These are phyloP conservation scores for Atkinsonella texensis DNA, from an alignment of 2,329 filamentous ascomycete species.

Conservation along the genomic window DNA sequence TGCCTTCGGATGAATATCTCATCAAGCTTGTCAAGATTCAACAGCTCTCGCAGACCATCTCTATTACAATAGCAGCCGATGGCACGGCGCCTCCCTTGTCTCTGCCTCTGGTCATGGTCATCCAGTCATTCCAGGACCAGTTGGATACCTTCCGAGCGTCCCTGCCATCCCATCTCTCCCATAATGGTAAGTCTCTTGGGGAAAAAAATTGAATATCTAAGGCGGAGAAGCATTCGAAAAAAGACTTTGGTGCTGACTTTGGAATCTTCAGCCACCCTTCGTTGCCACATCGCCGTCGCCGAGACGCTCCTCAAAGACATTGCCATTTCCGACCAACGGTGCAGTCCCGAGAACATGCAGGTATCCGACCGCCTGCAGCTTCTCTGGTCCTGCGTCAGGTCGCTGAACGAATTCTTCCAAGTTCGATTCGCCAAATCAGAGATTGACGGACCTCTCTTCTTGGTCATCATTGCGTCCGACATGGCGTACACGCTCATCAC, in stretches of 20 bases:
- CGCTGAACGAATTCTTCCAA: conserved; percentile 28
- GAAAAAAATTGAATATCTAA: no score
- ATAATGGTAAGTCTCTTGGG: conserved; percentile 20
- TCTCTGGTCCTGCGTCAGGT: conserved; percentile 31
- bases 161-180: conserved; percentile 22
- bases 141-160: conserved; percentile 26
- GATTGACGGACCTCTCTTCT: conserved; percentile 26
- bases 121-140: conserved; percentile 32
- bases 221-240: no score
- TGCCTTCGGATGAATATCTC: conserved; percentile 30
- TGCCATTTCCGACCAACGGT: conserved; percentile 27
- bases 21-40: conserved; percentile 35
- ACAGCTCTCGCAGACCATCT: conserved; percentile 35
- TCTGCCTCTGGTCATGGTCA: conserved; percentile 27
- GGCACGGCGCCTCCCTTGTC: conserved; percentile 20
- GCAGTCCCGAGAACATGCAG: conserved; percentile 18
- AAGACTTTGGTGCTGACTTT: neutral
- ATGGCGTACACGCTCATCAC: conserved; percentile 34
- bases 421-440: conserved; percentile 21
- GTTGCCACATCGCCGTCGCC: conserved; percentile 30
- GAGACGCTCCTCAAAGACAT: conserved; percentile 36
- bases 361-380: conserved; percentile 29
- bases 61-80: conserved; percentile 24
- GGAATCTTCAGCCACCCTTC: conserved; percentile 22
- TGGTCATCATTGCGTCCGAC: conserved; percentile 34